Evolutionary conservation across 148 eudicot species (phyloP).

Genomic region (Fagopyrum esculentum): DNA sequence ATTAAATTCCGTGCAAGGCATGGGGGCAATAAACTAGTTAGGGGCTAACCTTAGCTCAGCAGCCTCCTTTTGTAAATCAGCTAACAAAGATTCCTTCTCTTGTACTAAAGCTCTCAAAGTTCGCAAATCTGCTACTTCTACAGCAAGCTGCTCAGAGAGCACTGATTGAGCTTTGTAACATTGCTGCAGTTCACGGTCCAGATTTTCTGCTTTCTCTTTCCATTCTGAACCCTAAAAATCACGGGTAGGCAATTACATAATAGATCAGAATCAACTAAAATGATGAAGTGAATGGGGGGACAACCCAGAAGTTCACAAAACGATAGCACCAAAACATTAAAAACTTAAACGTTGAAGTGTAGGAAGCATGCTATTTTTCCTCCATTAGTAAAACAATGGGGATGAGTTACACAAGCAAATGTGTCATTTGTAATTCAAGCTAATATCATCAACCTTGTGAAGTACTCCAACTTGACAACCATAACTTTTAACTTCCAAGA

Average conservation of each 20-base stretch:
- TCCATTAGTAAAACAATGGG: not conserved
- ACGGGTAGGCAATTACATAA: not conserved
- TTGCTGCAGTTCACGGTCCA: conserved; percentile 92
- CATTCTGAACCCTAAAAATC: conserved; percentile 77
- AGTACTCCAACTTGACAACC: not conserved
- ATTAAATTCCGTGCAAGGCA: too few relatives aligned
- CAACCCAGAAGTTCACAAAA: not conserved
- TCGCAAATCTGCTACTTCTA: conserved; percentile 89
- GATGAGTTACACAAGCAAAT: not conserved
- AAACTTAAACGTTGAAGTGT: not conserved
- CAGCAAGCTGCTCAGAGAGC: conserved; percentile 86
- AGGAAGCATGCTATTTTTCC: not conserved
- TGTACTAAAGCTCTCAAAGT: conserved; percentile 54
- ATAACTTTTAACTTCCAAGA: not conserved
- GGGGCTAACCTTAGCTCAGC: conserved; percentile 51
- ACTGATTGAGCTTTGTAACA: conserved; percentile 95
- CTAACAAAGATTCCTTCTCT: conserved; percentile 48
- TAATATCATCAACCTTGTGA: not conserved
- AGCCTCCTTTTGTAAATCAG: conserved; percentile 47
- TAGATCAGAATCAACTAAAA: not conserved
- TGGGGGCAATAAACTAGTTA: not conserved
- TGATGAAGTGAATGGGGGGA: not conserved
- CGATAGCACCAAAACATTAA: too few relatives aligned
- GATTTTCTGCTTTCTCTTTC: conserved; percentile 92
- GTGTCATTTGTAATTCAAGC: not conserved